These are phyloP conservation scores for Hippophae tibetana DNA, from an alignment of 306 rosid species.

Conservation along the genomic window DNA sequence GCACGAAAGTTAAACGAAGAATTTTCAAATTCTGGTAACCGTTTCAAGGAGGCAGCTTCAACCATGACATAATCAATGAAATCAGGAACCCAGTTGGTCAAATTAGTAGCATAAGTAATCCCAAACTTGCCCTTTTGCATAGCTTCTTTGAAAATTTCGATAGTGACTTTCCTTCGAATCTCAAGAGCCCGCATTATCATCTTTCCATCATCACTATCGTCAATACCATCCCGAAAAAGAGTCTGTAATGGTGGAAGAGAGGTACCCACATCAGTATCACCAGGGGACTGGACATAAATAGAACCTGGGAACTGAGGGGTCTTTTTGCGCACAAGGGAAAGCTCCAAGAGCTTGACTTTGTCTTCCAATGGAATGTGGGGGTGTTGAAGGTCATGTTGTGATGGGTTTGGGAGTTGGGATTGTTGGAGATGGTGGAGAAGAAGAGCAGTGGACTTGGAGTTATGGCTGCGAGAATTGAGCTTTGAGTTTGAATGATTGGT, in stretches of 20 bases:
- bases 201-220: constrained; percentile 26
- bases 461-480: constrained; percentile 48
- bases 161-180: constrained; percentile 74
- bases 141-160: constrained; percentile 65
- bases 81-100: constrained; percentile 36
- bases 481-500: not conserved
- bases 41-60: constrained; percentile 73
- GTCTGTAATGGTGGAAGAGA: constrained; percentile 48
- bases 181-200: constrained; percentile 70
- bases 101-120: constrained; percentile 55
- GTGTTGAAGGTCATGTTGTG: constrained; percentile 23
- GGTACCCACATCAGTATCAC: constrained; percentile 61
- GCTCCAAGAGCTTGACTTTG: constrained; percentile 50
- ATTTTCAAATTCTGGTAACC: constrained; percentile 46
- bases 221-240: constrained; percentile 22
- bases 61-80: constrained; percentile 69
- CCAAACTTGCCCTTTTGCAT: constrained; percentile 79
- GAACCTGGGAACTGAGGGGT: constrained; percentile 96
- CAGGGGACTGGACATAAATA: constrained; percentile 64
- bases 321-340: constrained; percentile 63
- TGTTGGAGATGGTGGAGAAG: constrained; percentile 31
- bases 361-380: constrained; percentile 32
- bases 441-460: constrained; percentile 62
- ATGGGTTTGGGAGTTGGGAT: not conserved
- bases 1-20: constrained; percentile 74